A percentile compares a stretch with the other conserved stretches of the same genome.
Conservation (phyloP, 148 eudicot species). For the Rheum nobile region DNA sequence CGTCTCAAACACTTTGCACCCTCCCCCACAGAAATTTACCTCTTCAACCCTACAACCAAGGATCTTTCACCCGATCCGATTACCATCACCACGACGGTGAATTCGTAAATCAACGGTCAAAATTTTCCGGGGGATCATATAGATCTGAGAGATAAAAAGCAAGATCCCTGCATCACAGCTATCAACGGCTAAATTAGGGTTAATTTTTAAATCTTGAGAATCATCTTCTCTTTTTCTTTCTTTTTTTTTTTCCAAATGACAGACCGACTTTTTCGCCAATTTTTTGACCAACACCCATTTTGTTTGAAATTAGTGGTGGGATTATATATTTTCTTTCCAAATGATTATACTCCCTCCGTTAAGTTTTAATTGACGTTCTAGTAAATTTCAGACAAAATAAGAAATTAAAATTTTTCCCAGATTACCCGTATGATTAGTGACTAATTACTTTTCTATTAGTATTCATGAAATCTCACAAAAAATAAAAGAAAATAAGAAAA, state of each 20-base stretch:
- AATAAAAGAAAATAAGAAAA: no score
- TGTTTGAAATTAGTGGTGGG: neutral
- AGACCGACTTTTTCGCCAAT: slow-evolving; percentile 1
- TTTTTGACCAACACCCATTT: neutral
- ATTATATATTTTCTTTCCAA: neutral
- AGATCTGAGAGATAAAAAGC: neutral
- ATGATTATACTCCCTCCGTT: no score
- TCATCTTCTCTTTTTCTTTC: neutral
- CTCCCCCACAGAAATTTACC: neutral
- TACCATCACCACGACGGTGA: neutral
- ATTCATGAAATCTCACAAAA: no score
- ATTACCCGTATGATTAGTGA: no score
- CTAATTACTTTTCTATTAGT: no score
- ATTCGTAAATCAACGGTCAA: neutral
- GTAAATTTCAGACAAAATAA: no score
- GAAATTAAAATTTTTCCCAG: no score
- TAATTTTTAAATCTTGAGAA: neutral
- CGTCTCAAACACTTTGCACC: neutral
- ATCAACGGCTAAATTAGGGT: neutral
- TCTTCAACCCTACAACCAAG: neutral
- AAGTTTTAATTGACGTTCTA: no score
- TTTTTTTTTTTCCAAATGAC: neutral
- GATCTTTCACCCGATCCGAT: neutral
- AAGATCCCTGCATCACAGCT: neutral
- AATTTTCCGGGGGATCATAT: neutral